Base-by-base conservation (phyloP, 306 rosid genomes). In the Datisca glomerata region DNA sequence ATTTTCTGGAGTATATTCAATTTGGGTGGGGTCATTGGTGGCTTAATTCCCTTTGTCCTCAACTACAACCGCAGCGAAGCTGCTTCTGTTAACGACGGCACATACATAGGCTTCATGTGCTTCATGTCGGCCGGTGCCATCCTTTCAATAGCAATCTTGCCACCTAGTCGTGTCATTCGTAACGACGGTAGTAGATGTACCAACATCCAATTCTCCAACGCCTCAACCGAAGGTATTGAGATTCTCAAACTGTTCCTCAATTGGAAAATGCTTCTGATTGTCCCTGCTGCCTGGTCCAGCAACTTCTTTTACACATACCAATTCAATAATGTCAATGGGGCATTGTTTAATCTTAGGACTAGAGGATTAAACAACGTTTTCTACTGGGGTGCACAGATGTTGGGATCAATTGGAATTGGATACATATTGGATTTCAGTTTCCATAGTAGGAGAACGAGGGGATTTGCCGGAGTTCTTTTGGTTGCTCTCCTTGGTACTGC, bases 331-430 rank as follows among this genome's bases (percentile, higher is more conserved):
- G 98, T 89, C 0, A 89, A 89, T 16, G 66, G 62, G 25, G 42
- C 15, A 0, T 40, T 80, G 60, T 89, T 84, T 11, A 89, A 45
- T 59, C 50, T 89, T 73, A 68, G 98, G 45, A 89, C 98, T 1
- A 78, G 98, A 60, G 98, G 98, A 18, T 73, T 89, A 38, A 89
- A 89, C 61, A 89, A 78, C 14, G 83, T 80, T 18, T 66, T 75
- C 43, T 89, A 84, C 2, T 89, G 98, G 98, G 98, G 93, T 0
- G 98, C 98, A 0, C 93, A 89, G 59, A 89, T 89, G 95, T 0
- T 84, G 49, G 97, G 97, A 1, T 83, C 97, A 0, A 4, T 83
- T 51, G 89, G 59, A 56, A 77, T 89, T 24, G 97, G 97, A 0
- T 66, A 83, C 43, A 4, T 80, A 2, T 65, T 84, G 91, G 98